Evolutionary conservation across 768 basidiomycete species (phyloP).

Genomic region (Boletales sp.): DNA sequence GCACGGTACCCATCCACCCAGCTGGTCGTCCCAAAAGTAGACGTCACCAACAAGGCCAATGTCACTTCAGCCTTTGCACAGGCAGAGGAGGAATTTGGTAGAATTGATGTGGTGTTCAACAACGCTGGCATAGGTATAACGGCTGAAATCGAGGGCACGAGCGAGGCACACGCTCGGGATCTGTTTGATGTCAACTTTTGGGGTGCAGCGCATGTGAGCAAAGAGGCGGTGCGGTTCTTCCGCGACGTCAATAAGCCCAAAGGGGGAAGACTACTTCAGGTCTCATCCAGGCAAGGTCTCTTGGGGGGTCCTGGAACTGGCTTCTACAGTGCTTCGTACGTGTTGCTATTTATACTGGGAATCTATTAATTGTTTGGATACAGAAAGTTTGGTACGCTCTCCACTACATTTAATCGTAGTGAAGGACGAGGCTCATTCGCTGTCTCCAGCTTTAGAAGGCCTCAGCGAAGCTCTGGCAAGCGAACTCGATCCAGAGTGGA

Average conservation of each 20-base stretch:
- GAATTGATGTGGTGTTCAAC: slow-evolving; percentile 37
- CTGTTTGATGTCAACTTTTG: slow-evolving; percentile 39
- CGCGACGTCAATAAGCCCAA: slow-evolving; percentile 36
- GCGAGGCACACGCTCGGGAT: slow-evolving; percentile 28
- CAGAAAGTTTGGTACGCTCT: slow-evolving; percentile 17
- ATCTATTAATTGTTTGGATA: not conserved
- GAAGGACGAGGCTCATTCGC: not conserved
- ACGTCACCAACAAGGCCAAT: slow-evolving; percentile 26
- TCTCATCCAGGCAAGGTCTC: slow-evolving; percentile 34
- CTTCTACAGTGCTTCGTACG: slow-evolving; percentile 28
- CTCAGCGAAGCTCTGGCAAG: slow-evolving; percentile 7
- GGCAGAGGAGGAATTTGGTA: slow-evolving; percentile 27
- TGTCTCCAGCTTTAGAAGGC: slow-evolving; percentile 12
- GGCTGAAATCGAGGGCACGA: slow-evolving; percentile 35
- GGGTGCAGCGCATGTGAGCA: slow-evolving; percentile 30
- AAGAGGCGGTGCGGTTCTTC: slow-evolving; percentile 32
- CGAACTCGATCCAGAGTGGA: slow-evolving; percentile 15
- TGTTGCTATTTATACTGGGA: not conserved
- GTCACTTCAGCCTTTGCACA: slow-evolving; percentile 26
- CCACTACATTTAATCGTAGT: too few relatives aligned
- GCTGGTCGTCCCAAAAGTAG: slow-evolving; percentile 31
- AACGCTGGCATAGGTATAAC: slow-evolving; percentile 30
- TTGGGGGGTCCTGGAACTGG: slow-evolving; percentile 9
- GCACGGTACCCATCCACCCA: slow-evolving; percentile 18
- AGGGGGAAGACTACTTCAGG: slow-evolving; percentile 38